These are phyloP conservation scores for Geosmithia morbida DNA, from an alignment of 2,329 filamentous ascomycete species.

Conservation along the genomic window DNA sequence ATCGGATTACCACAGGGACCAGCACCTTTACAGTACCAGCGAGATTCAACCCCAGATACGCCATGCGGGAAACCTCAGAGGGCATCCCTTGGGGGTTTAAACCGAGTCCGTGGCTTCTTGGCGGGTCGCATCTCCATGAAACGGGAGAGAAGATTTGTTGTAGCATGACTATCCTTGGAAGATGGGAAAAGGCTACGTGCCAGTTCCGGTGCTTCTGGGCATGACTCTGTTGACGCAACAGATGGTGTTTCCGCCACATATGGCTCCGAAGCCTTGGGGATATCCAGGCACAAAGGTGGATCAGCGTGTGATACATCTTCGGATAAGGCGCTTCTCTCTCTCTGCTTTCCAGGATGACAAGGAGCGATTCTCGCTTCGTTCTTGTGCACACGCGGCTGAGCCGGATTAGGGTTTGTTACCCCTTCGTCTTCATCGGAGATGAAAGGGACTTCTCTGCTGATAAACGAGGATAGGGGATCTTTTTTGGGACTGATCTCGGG, in stretches of 20 bases:
- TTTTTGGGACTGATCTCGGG: not conserved
- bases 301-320: not conserved
- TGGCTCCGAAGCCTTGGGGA: not conserved
- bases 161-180: not conserved
- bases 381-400: too few species aligned
- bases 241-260: not conserved
- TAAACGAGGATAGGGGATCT: not conserved
- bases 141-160: slow-evolving; percentile 1
- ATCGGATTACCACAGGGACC: too few species aligned
- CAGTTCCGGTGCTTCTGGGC: not conserved
- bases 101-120: not conserved
- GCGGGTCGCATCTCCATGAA: slow-evolving; percentile 1
- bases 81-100: not conserved
- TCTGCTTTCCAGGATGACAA: not conserved
- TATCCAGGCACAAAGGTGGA: not conserved
- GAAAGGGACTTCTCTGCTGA: not conserved
- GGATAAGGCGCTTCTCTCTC: not conserved
- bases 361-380: too few species aligned
- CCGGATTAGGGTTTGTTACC: not conserved
- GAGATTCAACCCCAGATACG: too few species aligned
- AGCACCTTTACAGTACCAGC: too few species aligned
- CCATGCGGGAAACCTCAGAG: not conserved
- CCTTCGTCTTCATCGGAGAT: not conserved
- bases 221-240: not conserved
- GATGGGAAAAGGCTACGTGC: not conserved